Evolutionary conservation across 495 filamentous ascomycete genomes (phyloP), one percentile per base, ranked within the genome.

Genomic region (Xylaria palmicola): DNA sequence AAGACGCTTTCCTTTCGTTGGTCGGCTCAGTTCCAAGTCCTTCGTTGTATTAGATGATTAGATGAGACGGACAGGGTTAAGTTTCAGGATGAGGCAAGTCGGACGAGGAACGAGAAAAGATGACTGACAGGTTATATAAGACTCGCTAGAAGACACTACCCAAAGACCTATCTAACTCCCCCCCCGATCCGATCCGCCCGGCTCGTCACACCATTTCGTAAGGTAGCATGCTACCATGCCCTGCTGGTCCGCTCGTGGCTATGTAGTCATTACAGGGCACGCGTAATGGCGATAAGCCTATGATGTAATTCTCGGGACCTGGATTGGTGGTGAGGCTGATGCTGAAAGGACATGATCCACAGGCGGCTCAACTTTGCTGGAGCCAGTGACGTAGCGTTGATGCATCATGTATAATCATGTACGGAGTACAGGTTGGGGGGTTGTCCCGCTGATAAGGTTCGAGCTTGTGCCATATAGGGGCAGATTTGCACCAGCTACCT

Each of bases 261-360:
- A 20, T 19, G n/a, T n/a, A n/a, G n/a, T 19, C 39, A 56, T 55
- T 5, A 36, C 24, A 41, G 32, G 37, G 36, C 36, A 55, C 27
- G 39, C 54, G 54, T 57, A 44, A 57, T 57, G 39, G 55, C 55
- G 26, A n/a, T 20, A 20, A n/a, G 20, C 19, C 29, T 58, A 58
- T 58, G 55, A 58, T 58, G 55, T 58, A 47, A 58, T 47, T 10
- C 26, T 24, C 41, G 41, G 29, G 44, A 17, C 27, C 29, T 2
- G 13, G 13, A 27, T 15, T 20, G 24, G 52, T n/a, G 24, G 6
- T 30, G 24, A 58, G 41, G 40, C 29, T 39, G 24, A 20, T 34
- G 20, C 29, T 1, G 30, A 13, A 22, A 37, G 9, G 20, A 6
- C 2, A 10, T 4, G 55, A 37, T 27, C 55, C 55, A 48, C 43